phyloP scores from a whole-genome alignment of 2,329 filamentous ascomycete genomes.

The Penicillium sp. region DNA sequence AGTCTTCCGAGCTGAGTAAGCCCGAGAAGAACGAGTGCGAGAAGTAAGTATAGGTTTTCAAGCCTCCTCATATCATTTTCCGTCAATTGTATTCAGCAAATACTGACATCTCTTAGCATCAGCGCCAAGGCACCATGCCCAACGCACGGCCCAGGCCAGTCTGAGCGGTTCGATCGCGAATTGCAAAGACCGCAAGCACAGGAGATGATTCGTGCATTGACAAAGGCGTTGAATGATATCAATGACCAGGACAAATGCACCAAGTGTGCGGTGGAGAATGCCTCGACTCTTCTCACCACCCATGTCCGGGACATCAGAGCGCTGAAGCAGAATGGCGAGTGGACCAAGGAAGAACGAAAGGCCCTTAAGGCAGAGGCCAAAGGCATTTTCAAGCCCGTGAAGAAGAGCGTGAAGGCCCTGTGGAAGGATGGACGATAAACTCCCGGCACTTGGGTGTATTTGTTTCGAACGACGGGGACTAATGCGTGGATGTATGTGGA shows the following conservation, averaged over 20 bases:
- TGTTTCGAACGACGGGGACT: not conserved
- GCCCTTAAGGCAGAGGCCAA: not conserved
- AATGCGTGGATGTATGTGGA: not conserved
- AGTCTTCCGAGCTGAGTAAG: not conserved
- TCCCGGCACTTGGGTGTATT: not conserved
- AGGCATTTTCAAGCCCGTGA: not conserved
- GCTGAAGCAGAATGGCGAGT: not conserved
- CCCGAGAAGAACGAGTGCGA: not conserved
- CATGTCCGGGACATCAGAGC: not conserved
- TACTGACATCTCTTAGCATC: not conserved
- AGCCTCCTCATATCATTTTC: not conserved
- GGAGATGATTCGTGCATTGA: not conserved
- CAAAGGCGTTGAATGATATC: not conserved
- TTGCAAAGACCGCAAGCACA: not conserved
- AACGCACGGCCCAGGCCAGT: not conserved
- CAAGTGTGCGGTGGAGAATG: not conserved
- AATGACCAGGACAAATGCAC: not conserved
- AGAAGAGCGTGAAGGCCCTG: not conserved
- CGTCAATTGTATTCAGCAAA: not conserved
- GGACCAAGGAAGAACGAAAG: not conserved
- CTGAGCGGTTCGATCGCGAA: not conserved
- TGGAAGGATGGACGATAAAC: not conserved
- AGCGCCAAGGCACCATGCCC: not conserved
- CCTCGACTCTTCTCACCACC: not conserved
- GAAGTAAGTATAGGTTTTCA: not conserved